Percentiles rank a stretch among this genome's conserved stretches.
Evolutionary conservation across 257 asterid species (phyloP).

Genomic region (Nicotiana otophora): DNA sequence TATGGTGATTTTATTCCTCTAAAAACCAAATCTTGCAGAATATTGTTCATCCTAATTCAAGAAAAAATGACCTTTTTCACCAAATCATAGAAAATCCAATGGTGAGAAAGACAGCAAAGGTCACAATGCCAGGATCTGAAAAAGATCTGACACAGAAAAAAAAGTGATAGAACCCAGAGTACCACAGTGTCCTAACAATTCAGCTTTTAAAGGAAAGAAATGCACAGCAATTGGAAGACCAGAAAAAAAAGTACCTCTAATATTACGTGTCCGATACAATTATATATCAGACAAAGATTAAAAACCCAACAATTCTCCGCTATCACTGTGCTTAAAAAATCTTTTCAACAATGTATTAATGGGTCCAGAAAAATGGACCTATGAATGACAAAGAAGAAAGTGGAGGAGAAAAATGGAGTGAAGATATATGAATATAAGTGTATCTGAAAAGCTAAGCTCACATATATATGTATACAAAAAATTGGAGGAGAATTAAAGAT

Average conservation of each 20-base stretch:
- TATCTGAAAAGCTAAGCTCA: neutral
- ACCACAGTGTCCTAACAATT: neutral
- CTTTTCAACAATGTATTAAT: neutral
- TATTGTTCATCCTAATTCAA: neutral
- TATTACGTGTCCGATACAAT: neutral
- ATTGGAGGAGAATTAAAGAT: neutral
- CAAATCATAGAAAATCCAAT: neutral
- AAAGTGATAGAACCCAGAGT: neutral
- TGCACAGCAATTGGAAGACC: neutral
- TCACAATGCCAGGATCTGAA: slow-evolving; percentile 19
- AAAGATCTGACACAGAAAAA: slow-evolving; percentile 15
- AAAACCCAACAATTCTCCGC: neutral
- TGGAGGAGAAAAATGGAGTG: slow-evolving; percentile 1
- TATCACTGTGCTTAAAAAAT: neutral
- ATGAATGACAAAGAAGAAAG: neutral
- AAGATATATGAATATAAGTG: neutral
- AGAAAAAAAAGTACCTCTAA: slow-evolving; percentile 12
- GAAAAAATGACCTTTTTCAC: slow-evolving; percentile 5
- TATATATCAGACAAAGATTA: neutral
- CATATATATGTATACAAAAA: slow-evolving; percentile 1
- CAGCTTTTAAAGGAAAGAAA: neutral
- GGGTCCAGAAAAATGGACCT: slow-evolving; percentile 3
- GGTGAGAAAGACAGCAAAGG: neutral
- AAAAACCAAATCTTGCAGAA: neutral
- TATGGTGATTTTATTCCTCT: neutral